Conservation (phyloP, 108 stramenopile species). For the Nitzschia palea region DNA sequence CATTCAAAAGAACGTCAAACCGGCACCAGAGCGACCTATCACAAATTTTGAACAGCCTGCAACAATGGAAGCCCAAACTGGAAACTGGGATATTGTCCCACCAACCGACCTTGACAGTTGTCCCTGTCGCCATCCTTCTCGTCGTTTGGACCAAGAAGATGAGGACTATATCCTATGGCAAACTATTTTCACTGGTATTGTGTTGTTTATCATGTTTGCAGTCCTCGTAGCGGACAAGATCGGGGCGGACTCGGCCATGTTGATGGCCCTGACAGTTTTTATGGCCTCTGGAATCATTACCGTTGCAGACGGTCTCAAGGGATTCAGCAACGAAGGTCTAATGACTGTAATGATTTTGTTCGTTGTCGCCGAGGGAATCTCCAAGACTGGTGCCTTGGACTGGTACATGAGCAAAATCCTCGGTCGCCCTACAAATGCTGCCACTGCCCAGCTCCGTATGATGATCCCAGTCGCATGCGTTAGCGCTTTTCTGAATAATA, state of each 20-base stretch:
- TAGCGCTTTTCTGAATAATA: conserved; percentile 90
- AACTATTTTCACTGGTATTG: conserved; percentile 55
- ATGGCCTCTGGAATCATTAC: conserved; percentile 76
- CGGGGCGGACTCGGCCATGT: conserved; percentile 72
- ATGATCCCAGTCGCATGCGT: conserved; percentile 65
- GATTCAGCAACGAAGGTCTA: conserved; percentile 83
- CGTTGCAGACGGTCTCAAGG: conserved; percentile 63
- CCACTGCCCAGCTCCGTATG: conserved; percentile 71
- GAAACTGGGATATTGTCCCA: too few relatives aligned
- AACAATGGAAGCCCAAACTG: too few relatives aligned
- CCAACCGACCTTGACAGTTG: too few relatives aligned
- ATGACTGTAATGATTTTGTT: conserved; percentile 85
- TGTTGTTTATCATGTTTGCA: conserved; percentile 65
- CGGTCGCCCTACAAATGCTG: conserved; percentile 58
- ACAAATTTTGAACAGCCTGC: too few relatives aligned
- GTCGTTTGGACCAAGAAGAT: too few relatives aligned
- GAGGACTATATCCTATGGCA: conserved; percentile 43
- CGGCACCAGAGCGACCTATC: too few relatives aligned
- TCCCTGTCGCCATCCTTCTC: too few relatives aligned
- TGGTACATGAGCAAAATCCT: conserved; percentile 86
- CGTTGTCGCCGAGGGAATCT: conserved; percentile 85
- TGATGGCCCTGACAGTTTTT: conserved; percentile 66
- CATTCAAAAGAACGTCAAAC: too few relatives aligned
- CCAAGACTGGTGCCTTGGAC: conserved; percentile 82
- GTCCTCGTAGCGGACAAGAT: conserved; percentile 62